Evolutionary conservation across 176 grass and related monocot genomes (phyloP), one percentile per base, ranked within the genome.

Genomic region (Eremochloa ophiuroides): DNA sequence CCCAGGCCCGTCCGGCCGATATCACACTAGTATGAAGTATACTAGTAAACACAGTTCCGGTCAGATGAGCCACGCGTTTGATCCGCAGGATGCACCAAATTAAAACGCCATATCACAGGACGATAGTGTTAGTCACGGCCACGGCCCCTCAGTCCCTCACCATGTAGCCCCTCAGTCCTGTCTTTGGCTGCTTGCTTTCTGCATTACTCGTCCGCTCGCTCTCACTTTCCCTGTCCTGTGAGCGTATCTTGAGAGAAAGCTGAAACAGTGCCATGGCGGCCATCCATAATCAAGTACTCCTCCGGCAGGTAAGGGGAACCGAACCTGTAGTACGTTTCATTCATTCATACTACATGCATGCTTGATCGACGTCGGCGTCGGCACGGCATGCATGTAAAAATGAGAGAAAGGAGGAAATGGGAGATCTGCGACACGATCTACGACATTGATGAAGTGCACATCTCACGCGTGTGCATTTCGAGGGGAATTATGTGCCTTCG

Each of bases 401-500:
- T 66, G 66, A 60, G 71, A 55, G 34, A 69, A 70, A 51, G 17
- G 11, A 44, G 2, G 41, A 42, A 12, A 42, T 3, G 18, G 16
- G 46, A 51, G 51, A 58, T 58, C 82, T 81, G 42, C 14, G 27
- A 62, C 82, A 65, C 77, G 37, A 85, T 85, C 64, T 15, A 59
- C 66, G 38, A 70, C 87, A 73, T 73, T 73, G 72, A 89, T 82
- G 78, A 30, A 66, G 55, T 47, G 83, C 73, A 59, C 66, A 40
- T 75, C 76, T 80, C 40, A 66, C 48, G 62, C 46, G n/a, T 71
- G 83, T 43, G 67, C 86, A 26, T 65, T 29, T 82, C 78, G 73
- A 89, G 83, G 87, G 20, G 44, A 85, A 59, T 89, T 77, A 85
- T 82, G 35, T 59, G 77, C 72, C 77, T 71, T 85, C 61, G 77